Evolutionary conservation across 2,329 filamentous ascomycete genomes (phyloP).

Genomic region (Neocatenulostroma microsporum): DNA sequence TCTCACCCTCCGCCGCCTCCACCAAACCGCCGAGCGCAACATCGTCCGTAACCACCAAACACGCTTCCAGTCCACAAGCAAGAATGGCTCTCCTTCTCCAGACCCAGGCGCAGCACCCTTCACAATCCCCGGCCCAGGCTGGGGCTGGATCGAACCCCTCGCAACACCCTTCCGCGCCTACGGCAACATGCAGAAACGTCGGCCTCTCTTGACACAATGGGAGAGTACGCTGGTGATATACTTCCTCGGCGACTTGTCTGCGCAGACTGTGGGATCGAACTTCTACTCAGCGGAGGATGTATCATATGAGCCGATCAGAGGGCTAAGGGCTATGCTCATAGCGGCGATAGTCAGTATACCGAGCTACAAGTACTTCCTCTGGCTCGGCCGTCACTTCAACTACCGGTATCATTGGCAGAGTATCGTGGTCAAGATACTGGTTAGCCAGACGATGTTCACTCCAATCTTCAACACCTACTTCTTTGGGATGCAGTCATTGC

Average conservation of each 20-base stretch:
- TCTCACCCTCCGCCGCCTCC: constrained; percentile 24
- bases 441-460: constrained; percentile 76
- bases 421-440: constrained; percentile 64
- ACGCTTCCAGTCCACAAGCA: constrained; percentile 17
- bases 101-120: constrained; percentile 10
- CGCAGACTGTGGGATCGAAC: constrained; percentile 54
- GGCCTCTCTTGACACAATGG: constrained; percentile 75
- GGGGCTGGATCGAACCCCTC: constrained; percentile 42
- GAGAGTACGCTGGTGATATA: constrained; percentile 70
- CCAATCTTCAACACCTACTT: constrained; percentile 52
- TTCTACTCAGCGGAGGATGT: constrained; percentile 14
- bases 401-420: constrained; percentile 65
- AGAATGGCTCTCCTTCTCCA: constrained; percentile 6
- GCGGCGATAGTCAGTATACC: constrained; percentile 68
- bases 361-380: constrained; percentile 75
- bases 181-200: constrained; percentile 59
- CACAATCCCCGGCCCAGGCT: constrained; percentile 37
- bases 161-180: constrained; percentile 49
- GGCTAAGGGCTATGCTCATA: constrained; percentile 64
- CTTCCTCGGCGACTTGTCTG: constrained; percentile 66
- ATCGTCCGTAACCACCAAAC: constrained; percentile 18
- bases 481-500: constrained; percentile 44
- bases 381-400: constrained; percentile 75
- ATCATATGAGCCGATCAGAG: constrained; percentile 61
- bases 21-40: constrained; percentile 27